Evolutionary conservation across 139 green algal genomes (phyloP), one percentile per base, ranked within the genome.

Genomic region (Microglena sp.): DNA sequence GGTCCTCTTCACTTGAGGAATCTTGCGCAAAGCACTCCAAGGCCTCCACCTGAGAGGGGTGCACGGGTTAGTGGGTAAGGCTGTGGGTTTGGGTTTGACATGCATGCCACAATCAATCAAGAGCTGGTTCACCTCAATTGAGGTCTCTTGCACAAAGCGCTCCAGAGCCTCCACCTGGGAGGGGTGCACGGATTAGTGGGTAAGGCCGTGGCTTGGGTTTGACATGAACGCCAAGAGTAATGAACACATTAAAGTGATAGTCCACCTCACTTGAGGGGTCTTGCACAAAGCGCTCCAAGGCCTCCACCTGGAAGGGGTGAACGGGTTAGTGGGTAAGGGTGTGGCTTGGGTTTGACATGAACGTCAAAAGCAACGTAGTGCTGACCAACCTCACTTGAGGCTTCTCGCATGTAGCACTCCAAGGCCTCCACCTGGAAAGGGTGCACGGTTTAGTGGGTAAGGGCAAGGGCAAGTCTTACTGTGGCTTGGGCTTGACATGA

Each of bases 61-160:
- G 30, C 11, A 1, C 30, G 35, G 59, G 22, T 15, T 11, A n/a
- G n/a, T n/a, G n/a, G n/a, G n/a, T n/a, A n/a, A n/a, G n/a, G 30
- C 4, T 22, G 31, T 22, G 31, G 3, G 3, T 2, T 6, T 8
- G 15, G 55, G 55, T 15, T 40, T 36, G 53, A 29, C 28, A 28
- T 5, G 53, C 18, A 8, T 57, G 35, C 97, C 56, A 27, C 90
- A 78, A 33, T 78, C 64, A 43, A 95, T 78, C 64, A 97, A 67
- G 29, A 80, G 79, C 5, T 36, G 45, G 69, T 95, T 85, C 34
- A 95, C 83, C 21, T 43, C 7, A 1, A 36, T 29, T 5, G 50
- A 50, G 27, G 84, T n/a, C 1, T 76, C 64, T 0, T 55, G 45
- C 36, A 96, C 86, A 5, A 89, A 66, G 7, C 28, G 32, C 68